A percentile compares a stretch with the other conserved stretches of the same genome.
Evolutionary conservation across 1,284 basidiomycete species (phyloP).

Genomic region (Rhodotorula sp.): DNA sequence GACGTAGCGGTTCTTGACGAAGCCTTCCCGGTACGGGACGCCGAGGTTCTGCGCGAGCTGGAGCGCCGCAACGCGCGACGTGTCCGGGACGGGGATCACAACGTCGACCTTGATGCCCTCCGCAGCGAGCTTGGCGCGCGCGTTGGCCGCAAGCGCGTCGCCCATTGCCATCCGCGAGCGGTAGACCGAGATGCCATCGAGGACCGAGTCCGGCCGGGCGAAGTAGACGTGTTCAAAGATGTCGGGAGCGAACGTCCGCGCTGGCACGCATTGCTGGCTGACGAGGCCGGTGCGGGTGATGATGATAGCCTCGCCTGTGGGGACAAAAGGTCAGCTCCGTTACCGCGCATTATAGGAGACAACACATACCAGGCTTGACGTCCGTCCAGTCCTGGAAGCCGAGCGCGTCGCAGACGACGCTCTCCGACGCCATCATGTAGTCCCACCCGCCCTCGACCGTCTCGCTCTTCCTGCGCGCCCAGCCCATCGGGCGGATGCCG

Average conservation of each 20-base stretch:
- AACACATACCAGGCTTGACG: constrained; percentile 73
- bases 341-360: neutral
- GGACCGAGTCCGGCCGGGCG: constrained; percentile 93
- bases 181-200: constrained; percentile 97
- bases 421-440: constrained; percentile 92
- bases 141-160: constrained; percentile 76
- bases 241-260: constrained; percentile 87
- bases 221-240: constrained; percentile 97
- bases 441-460: constrained; percentile 57
- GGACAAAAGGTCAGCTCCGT: neutral
- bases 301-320: constrained; percentile 85
- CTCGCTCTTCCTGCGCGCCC: constrained; percentile 53
- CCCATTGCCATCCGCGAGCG: constrained; percentile 99
- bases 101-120: constrained; percentile 76
- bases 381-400: constrained; percentile 93
- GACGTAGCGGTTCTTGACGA: constrained; percentile 98
- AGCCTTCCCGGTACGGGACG: constrained; percentile 95
- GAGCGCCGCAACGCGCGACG: constrained; percentile 90
- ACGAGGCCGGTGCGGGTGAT: constrained; percentile 76
- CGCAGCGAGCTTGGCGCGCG: constrained; percentile 27
- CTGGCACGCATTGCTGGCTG: constrained; percentile 69
- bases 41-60: constrained; percentile 89
- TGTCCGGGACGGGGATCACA: constrained; percentile 98
- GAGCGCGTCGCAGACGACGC: constrained; percentile 90
- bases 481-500: constrained; percentile 89